These are phyloP conservation scores for Boletus sp. DNA, from an alignment of 768 basidiomycete genomes.

Conservation along the genomic window DNA sequence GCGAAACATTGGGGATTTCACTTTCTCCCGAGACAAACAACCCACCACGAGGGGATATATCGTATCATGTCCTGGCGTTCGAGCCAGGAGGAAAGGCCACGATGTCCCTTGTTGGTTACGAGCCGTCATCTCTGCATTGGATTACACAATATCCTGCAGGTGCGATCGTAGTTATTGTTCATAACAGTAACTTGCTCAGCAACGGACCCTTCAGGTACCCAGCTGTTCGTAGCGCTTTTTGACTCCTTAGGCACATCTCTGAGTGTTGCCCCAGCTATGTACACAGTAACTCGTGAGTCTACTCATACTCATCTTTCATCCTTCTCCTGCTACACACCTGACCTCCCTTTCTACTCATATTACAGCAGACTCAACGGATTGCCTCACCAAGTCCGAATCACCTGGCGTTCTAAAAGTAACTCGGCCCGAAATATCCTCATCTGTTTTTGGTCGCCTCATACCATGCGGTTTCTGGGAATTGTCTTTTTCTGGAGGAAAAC, in stretches of 20 bases:
- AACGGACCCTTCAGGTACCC: constrained; percentile 33
- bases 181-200: background rate
- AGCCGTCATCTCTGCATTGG: constrained; percentile 36
- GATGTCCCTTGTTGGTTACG: constrained; percentile 34
- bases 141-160: constrained; percentile 38
- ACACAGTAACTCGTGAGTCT: constrained; percentile 36
- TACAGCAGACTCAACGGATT: constrained; percentile 29
- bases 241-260: constrained; percentile 43
- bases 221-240: constrained; percentile 42
- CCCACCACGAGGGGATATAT: constrained; percentile 12
- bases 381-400: constrained; percentile 18
- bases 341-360: background rate
- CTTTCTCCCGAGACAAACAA: background rate
- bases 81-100: constrained; percentile 35
- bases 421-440: background rate
- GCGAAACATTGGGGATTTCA: constrained; percentile 11
- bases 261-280: constrained; percentile 36
- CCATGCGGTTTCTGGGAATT: constrained; percentile 46
- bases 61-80: constrained; percentile 43
- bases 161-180: constrained; percentile 21
- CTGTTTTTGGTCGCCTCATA: background rate
- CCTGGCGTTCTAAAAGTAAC: constrained; percentile 31
- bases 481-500: constrained; percentile 40
- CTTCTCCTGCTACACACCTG: background rate
- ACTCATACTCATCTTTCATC: background rate